A percentile compares a stretch with the other conserved stretches of the same genome.
phyloP scores from a whole-genome alignment of 495 filamentous ascomycete genomes.

The Lasiosphaeria ovina region DNA sequence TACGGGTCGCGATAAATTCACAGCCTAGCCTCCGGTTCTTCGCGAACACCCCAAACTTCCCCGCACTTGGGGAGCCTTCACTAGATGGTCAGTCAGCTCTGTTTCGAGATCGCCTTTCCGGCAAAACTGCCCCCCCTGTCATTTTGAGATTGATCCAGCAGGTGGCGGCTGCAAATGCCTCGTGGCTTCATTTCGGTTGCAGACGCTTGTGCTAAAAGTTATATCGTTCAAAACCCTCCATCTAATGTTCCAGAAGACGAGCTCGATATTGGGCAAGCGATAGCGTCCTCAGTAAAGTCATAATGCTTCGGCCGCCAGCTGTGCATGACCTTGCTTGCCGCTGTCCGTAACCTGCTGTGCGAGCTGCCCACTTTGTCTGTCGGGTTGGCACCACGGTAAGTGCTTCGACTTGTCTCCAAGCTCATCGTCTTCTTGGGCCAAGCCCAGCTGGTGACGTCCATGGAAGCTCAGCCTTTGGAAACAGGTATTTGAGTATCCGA shows the following conservation, averaged over 20 bases:
- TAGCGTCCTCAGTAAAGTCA: neutral
- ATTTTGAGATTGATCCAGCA: constrained; percentile 14
- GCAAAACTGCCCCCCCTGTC: constrained; percentile 18
- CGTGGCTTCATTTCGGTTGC: constrained; percentile 16
- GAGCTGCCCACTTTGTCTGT: too few relatives aligned
- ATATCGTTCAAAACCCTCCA: constrained; percentile 6
- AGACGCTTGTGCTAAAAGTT: constrained; percentile 2
- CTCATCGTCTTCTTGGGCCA: too few relatives aligned
- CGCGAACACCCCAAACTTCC: constrained; percentile 15
- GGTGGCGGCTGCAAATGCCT: constrained; percentile 17
- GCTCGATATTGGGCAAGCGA: constrained; percentile 2
- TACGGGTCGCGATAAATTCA: too few relatives aligned
- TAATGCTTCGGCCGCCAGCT: neutral
- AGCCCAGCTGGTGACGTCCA: too few relatives aligned
- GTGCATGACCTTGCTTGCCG: too few relatives aligned
- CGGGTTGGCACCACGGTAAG: too few relatives aligned
- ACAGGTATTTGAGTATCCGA: too few relatives aligned
- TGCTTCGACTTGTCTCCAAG: too few relatives aligned
- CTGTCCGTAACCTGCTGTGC: too few relatives aligned
- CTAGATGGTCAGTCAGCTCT: neutral
- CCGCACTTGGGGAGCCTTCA: constrained; percentile 16
- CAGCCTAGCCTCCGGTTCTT: constrained; percentile 13
- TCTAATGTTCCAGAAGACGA: constrained; percentile 13
- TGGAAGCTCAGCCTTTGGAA: too few relatives aligned
- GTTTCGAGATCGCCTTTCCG: constrained; percentile 20